A percentile compares a stretch with the other conserved stretches of the same genome.
phyloP scores from a whole-genome alignment of 495 filamentous ascomycete genomes.

The Podospora anserina region DNA sequence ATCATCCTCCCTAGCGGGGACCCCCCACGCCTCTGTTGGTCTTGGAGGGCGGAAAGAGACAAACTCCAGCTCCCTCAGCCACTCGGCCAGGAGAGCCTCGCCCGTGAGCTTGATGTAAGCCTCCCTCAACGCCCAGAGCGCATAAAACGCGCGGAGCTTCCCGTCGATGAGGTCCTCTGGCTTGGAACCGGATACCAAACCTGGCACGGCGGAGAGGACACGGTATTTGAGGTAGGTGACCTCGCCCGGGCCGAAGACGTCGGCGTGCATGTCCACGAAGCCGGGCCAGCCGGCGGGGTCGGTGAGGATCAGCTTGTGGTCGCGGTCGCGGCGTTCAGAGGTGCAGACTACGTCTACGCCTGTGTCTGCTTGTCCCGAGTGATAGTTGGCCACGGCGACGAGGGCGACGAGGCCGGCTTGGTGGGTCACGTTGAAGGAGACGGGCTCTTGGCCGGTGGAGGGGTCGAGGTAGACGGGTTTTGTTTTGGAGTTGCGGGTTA shows the following conservation, averaged over 20 bases:
- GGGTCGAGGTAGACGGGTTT: constrained; percentile 57
- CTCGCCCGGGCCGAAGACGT: constrained; percentile 61
- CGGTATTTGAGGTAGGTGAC: constrained; percentile 37
- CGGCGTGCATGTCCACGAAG: constrained; percentile 75
- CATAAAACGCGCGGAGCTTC: constrained; percentile 72
- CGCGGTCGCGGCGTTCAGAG: constrained; percentile 59
- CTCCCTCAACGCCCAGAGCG: constrained; percentile 86
- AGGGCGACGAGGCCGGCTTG: constrained; percentile 73
- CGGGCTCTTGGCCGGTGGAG: constrained; percentile 30
- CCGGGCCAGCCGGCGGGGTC: constrained; percentile 56
- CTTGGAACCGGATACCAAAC: constrained; percentile 16
- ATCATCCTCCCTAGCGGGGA: constrained; percentile 22
- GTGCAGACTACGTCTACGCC: constrained; percentile 75
- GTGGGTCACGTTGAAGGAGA: constrained; percentile 87
- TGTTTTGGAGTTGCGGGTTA: constrained; percentile 56
- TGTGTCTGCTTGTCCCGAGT: constrained; percentile 33
- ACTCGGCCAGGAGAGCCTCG: constrained; percentile 76
- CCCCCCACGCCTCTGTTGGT: constrained; percentile 24
- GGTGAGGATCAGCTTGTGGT: constrained; percentile 44
- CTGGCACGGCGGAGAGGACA: constrained; percentile 27
- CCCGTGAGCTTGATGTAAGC: constrained; percentile 93
- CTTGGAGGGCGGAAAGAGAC: constrained; percentile 33
- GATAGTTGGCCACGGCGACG: constrained; percentile 33
- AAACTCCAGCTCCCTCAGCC: constrained; percentile 60
- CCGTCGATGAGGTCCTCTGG: constrained; percentile 30